Percentiles rank a stretch among this genome's conserved stretches.
Evolutionary conservation across 306 rosid species (phyloP).

Genomic region (Castanopsis chinensis): DNA sequence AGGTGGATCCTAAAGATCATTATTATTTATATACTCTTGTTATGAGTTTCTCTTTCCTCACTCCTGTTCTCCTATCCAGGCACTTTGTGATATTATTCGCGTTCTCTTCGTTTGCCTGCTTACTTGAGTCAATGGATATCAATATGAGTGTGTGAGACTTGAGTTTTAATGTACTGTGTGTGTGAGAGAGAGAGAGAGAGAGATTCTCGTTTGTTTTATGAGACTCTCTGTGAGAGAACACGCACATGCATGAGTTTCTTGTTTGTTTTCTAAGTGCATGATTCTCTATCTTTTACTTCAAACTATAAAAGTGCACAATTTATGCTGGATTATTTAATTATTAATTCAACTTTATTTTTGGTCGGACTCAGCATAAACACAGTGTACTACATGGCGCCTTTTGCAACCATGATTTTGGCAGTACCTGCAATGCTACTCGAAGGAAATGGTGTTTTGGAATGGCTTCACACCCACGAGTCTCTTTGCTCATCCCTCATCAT

Average conservation of each 20-base stretch:
- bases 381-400: constrained; percentile 98
- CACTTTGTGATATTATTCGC: not conserved
- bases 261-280: not conserved
- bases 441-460: constrained; percentile 84
- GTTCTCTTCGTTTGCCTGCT: not conserved
- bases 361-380: constrained; percentile 72
- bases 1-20: not conserved
- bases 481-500: constrained; percentile 68
- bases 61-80: not conserved
- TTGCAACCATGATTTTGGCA: constrained; percentile 95
- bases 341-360: not conserved
- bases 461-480: constrained; percentile 73
- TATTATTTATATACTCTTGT: not conserved
- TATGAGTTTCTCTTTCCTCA: not conserved
- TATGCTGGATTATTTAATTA: not conserved
- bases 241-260: not conserved
- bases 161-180: not conserved
- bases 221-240: no score
- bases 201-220: no score
- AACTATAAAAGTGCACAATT: not conserved
- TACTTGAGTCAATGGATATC: not conserved
- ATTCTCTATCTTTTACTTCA: not conserved
- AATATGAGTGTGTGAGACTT: not conserved
- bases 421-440: constrained; percentile 87
- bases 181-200: not conserved